These are phyloP conservation scores for Lactarius trivialis DNA, from an alignment of 768 basidiomycete species.

Conservation along the genomic window DNA sequence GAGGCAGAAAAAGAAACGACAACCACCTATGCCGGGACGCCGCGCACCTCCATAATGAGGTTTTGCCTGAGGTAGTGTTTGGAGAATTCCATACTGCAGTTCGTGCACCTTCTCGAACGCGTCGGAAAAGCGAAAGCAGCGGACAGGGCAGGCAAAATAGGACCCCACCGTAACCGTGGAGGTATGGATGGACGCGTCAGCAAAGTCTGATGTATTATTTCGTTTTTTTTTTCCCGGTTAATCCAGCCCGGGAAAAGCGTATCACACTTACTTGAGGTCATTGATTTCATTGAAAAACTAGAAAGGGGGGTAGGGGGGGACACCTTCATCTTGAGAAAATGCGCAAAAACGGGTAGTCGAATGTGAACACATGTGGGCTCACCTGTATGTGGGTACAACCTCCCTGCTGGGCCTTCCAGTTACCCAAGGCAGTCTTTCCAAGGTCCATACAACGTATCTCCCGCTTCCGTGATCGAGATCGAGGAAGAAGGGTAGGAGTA, in stretches of 20 bases:
- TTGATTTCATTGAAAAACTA: conserved; percentile 38
- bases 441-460: conserved; percentile 42
- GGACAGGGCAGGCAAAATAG: background rate
- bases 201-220: background rate
- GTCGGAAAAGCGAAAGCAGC: background rate
- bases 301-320: background rate
- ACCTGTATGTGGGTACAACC: conserved; percentile 40
- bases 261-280: conserved; percentile 33
- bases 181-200: background rate
- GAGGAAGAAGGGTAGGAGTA: conserved; percentile 13
- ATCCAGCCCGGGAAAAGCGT: background rate
- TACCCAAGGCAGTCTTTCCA: conserved; percentile 35
- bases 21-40: conserved; percentile 30
- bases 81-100: conserved; percentile 37
- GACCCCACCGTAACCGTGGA: background rate
- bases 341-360: conserved; percentile 3
- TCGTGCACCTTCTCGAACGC: conserved; percentile 30
- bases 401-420: conserved; percentile 36
- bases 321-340: conserved; percentile 10
- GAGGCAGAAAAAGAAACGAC: background rate
- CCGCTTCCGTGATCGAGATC: conserved; percentile 26
- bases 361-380: conserved; percentile 17
- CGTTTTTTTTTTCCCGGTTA: background rate
- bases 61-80: conserved; percentile 37
- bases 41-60: conserved; percentile 37